Percentiles rank a stretch among this genome's conserved stretches.
phyloP scores from a whole-genome alignment of 2,329 filamentous ascomycete species.

The Cadophora sp. region DNA sequence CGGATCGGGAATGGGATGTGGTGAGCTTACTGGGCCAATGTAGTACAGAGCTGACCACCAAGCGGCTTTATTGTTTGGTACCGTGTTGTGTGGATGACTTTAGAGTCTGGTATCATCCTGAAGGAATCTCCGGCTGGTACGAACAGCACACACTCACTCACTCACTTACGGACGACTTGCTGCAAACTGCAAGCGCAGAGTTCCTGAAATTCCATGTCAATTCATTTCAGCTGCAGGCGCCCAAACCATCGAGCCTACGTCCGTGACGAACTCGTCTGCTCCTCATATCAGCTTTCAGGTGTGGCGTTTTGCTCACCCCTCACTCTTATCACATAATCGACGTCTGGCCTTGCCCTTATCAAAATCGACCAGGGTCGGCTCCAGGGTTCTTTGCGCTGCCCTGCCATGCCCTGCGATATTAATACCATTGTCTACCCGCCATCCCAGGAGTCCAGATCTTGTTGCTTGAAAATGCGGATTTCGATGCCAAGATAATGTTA shows the following conservation, averaged over 20 bases:
- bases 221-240: conserved; percentile 5
- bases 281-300: conserved; percentile 5
- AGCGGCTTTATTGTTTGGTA: background rate
- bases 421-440: conserved; percentile 19
- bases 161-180: background rate
- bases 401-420: conserved; percentile 14
- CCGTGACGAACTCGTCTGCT: background rate
- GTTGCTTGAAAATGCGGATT: background rate
- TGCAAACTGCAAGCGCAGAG: background rate
- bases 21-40: background rate
- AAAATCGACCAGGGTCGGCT: conserved; percentile 8
- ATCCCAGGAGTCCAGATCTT: conserved; percentile 12
- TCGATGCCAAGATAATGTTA: conserved; percentile 10
- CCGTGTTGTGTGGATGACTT: background rate
- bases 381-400: background rate
- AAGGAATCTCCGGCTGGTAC: background rate
- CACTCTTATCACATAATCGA: conserved; percentile 12
- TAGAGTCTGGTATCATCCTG: background rate
- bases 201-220: conserved; percentile 3
- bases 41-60: background rate
- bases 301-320: conserved; percentile 16
- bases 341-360: conserved; percentile 11
- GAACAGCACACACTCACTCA: background rate
- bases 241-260: background rate
- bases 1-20: background rate